phyloP scores from a whole-genome alignment of 192 early-diverging fungal genomes.

The Rhizophagus sp. region DNA sequence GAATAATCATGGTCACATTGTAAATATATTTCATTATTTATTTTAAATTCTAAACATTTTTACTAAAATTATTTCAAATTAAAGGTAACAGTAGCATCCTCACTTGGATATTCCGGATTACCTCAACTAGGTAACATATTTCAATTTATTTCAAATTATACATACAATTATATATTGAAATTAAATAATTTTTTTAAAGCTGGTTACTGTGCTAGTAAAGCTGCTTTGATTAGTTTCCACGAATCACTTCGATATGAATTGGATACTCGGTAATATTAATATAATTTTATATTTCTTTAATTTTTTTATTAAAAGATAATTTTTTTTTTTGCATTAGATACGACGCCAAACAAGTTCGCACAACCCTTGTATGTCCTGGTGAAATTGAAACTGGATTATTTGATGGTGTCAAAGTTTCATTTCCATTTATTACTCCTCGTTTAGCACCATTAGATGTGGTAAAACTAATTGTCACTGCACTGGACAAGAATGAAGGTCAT shows the following conservation, averaged over 20 bases:
- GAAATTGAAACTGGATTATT: conserved; percentile 76
- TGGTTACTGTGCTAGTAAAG: conserved; percentile 81
- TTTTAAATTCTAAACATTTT: background rate
- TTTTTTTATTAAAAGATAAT: background rate
- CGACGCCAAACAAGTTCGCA: conserved; percentile 60
- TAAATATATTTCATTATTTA: conserved; percentile 38
- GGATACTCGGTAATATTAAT: conserved; percentile 7
- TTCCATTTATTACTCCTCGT: conserved; percentile 64
- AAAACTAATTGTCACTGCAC: conserved; percentile 53
- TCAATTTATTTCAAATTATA: background rate
- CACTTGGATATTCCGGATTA: conserved; percentile 39
- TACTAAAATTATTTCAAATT: background rate
- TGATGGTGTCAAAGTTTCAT: conserved; percentile 53
- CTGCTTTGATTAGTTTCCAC: conserved; percentile 69
- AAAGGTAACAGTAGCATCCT: conserved; percentile 47
- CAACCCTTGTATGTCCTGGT: conserved; percentile 73
- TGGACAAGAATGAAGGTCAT: conserved; percentile 51
- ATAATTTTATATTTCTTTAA: background rate
- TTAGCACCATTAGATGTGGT: conserved; percentile 63
- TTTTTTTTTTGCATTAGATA: conserved; percentile 36
- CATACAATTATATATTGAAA: too few relatives aligned
- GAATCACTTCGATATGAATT: conserved; percentile 80
- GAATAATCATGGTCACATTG: conserved; percentile 75
- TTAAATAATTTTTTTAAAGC: conserved; percentile 39
- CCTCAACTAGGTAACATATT: conserved; percentile 18